Evolutionary conservation across 495 filamentous ascomycete species (phyloP), one percentile per base, ranked within the genome.

Genomic region (Neurospora cerealis): DNA sequence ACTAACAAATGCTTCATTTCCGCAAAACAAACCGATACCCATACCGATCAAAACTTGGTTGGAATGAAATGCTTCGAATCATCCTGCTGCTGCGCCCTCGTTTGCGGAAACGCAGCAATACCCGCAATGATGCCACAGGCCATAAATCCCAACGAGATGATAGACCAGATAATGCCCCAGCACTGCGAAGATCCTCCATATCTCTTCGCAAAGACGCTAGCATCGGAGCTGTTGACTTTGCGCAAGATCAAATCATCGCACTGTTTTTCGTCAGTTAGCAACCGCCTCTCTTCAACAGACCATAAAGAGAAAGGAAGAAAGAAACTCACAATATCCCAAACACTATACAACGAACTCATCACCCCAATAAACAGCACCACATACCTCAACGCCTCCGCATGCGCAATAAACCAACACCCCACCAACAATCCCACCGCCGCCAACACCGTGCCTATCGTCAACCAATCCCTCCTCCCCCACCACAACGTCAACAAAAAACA

Each of bases 161-260:
- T 82, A 17, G 89, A 91, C 92, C 92, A 94, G 48, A 93, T 87
- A 37, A 93, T 85, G 28, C 92, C 92, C 92, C 92, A 94, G 85
- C 92, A 94, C 74, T 91, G 91, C 24, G 91, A 93, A 3, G 91
- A 93, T 44, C 92, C 92, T 19, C 92, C 92, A 77, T 93, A 94
- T 37, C 88, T 86, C 81, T 92, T 84, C 8, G 92, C 92, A 75
- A 94, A 94, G 19, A 93, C 90, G 77, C 90, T 92, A n/a, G 92
- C 91, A 80, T 94, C 92, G 8, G 91, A 93, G 44, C 85, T 88
- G 78, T 94, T 93, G 69, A 93, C 91, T 83, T 94, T 94, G 71
- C 92, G 88, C 4, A 94, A 84, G 78, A 94, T 93, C n/a, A 94
- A 85, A 74, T 94, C 92, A 74, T 94, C 92, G 79, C 92, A 94